These are phyloP conservation scores for Fusarium sp. DNA, from an alignment of 2,329 filamentous ascomycete species.

Conservation along the genomic window DNA sequence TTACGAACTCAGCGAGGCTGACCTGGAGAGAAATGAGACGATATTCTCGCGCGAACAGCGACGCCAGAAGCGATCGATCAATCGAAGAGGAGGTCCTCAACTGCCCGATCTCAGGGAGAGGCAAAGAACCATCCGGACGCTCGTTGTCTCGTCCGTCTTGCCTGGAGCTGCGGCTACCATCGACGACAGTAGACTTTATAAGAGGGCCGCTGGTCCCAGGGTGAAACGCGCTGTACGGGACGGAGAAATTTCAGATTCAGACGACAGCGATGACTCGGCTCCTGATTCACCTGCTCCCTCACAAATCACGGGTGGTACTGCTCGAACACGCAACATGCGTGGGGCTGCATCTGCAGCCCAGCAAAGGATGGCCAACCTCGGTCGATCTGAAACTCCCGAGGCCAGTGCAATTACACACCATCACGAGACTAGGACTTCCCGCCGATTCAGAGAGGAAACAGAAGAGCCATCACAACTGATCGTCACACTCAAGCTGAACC, in stretches of 20 bases:
- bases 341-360: constrained; percentile 89
- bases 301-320: constrained; percentile 78
- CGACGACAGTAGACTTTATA: constrained; percentile 90
- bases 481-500: constrained; percentile 80
- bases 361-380: constrained; percentile 84
- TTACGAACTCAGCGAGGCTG: constrained; percentile 91
- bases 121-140: constrained; percentile 90
- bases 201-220: constrained; percentile 74
- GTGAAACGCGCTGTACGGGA: constrained; percentile 68
- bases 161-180: constrained; percentile 85
- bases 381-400: constrained; percentile 92
- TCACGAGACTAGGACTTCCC: constrained; percentile 79
- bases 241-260: constrained; percentile 86
- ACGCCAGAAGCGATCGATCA: constrained; percentile 94
- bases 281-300: constrained; percentile 87
- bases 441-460: constrained; percentile 80
- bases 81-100: constrained; percentile 90
- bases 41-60: constrained; percentile 95
- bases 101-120: constrained; percentile 97
- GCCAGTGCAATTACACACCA: constrained; percentile 70
- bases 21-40: constrained; percentile 90
- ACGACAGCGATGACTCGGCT: constrained; percentile 89
- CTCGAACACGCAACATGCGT: constrained; percentile 88
- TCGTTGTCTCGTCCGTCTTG: constrained; percentile 92
- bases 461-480: constrained; percentile 78